phyloP scores from a whole-genome alignment of 805 yeast species.

The Tetrapisispora taiwanensis region DNA sequence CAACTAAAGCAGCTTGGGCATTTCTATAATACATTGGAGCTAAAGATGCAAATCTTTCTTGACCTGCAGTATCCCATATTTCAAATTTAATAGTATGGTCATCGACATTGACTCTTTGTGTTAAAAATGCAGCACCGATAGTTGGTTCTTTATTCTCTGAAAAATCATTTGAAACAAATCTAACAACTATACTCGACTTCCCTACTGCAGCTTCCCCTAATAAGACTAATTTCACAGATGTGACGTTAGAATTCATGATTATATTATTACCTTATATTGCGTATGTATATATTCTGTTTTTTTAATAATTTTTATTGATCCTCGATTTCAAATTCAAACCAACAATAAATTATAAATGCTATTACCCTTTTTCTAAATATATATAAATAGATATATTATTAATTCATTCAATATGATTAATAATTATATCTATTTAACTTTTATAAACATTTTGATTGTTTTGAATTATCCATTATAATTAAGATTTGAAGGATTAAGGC shows the following conservation, averaged over 20 bases:
- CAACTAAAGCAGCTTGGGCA: slow-evolving; percentile 94
- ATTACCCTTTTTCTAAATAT: too few relatives aligned
- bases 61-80: slow-evolving; percentile 97
- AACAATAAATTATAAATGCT: too few relatives aligned
- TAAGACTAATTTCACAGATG: slow-evolving; percentile 70
- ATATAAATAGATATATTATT: too few relatives aligned
- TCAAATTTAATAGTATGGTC: slow-evolving; percentile 83
- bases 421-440: too few relatives aligned
- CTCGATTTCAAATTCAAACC: too few relatives aligned
- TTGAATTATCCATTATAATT: too few relatives aligned
- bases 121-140: slow-evolving; percentile 93
- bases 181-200: slow-evolving; percentile 79
- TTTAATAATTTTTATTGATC: too few relatives aligned
- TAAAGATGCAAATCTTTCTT: slow-evolving; percentile 88
- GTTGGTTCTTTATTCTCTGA: slow-evolving; percentile 97
- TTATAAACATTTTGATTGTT: too few relatives aligned
- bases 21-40: slow-evolving; percentile 97
- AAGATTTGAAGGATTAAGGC: not conserved
- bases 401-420: too few relatives aligned
- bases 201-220: slow-evolving; percentile 98
- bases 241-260: slow-evolving; percentile 23
- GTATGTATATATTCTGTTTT: too few relatives aligned
- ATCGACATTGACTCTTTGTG: slow-evolving; percentile 85
- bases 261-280: too few relatives aligned
- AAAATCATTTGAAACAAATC: slow-evolving; percentile 91